These are phyloP conservation scores for Pleurotus tuoliensis DNA, from an alignment of 768 basidiomycete genomes.

Conservation along the genomic window DNA sequence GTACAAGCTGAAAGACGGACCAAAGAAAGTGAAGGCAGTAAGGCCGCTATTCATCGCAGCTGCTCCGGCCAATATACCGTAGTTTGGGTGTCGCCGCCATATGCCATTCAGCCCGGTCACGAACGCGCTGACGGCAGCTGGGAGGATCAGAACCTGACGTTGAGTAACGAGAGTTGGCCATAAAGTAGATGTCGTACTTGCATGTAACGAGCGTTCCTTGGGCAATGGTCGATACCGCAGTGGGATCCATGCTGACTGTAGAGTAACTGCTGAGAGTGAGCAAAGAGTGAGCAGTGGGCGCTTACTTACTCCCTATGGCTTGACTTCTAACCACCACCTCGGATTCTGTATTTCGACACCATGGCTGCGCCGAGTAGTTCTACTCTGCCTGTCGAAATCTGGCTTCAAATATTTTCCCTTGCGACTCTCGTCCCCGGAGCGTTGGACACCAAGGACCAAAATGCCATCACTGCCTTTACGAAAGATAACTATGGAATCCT, in stretches of 20 bases:
- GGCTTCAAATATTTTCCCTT: constrained; percentile 20
- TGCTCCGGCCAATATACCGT: constrained; percentile 45
- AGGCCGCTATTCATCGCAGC: constrained; percentile 72
- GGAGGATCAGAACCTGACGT: constrained; percentile 38
- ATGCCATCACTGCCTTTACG: constrained; percentile 21
- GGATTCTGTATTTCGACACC: no score
- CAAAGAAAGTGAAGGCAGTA: constrained; percentile 73
- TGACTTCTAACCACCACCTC: not conserved
- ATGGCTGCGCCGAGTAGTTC: no score
- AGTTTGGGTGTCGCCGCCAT: constrained; percentile 42
- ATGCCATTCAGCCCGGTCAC: constrained; percentile 41
- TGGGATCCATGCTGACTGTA: constrained; percentile 10
- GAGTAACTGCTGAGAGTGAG: no score
- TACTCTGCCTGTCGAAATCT: constrained; percentile 22
- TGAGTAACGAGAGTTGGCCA: not conserved
- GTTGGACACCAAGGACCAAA: constrained; percentile 15
- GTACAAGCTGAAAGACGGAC: constrained; percentile 36
- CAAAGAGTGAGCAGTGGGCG: no score
- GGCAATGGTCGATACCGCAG: constrained; percentile 39
- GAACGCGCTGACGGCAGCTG: constrained; percentile 59
- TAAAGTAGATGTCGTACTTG: constrained; percentile 60
- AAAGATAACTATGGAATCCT: constrained; percentile 19
- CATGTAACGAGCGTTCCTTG: constrained; percentile 66
- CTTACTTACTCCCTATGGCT: not conserved
- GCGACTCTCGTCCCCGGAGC: constrained; percentile 21